Percentiles rank a stretch among this genome's conserved stretches.
Evolutionary conservation across 1,284 basidiomycete genomes (phyloP).

Genomic region (Farysia itapuensis): DNA sequence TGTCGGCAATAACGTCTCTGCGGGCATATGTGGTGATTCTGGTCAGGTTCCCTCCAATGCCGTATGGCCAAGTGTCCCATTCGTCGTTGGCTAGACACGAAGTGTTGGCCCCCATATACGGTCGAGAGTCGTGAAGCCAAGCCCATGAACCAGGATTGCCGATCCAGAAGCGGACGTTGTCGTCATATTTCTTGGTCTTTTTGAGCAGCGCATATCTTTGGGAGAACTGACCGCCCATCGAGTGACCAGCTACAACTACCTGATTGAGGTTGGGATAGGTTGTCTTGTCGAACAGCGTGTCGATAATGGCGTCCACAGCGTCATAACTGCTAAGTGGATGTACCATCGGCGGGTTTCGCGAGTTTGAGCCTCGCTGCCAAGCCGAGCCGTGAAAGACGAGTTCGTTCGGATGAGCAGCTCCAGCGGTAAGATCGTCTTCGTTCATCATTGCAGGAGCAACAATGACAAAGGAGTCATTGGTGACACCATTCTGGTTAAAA

Average conservation of each 20-base stretch:
- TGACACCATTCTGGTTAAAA: slow-evolving; percentile 8
- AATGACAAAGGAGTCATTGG: slow-evolving; percentile 28
- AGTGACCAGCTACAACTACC: slow-evolving; percentile 53
- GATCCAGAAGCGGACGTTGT: slow-evolving; percentile 49
- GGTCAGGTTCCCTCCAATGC: slow-evolving; percentile 43
- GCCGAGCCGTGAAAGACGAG: slow-evolving; percentile 23
- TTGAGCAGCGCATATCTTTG: slow-evolving; percentile 48
- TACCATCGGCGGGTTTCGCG: slow-evolving; percentile 32
- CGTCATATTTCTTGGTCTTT: slow-evolving; percentile 31
- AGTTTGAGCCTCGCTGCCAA: slow-evolving; percentile 45
- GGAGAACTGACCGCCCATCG: slow-evolving; percentile 47
- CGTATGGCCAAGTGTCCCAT: slow-evolving; percentile 54
- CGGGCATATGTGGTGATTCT: slow-evolving; percentile 22
- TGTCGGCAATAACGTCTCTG: slow-evolving; percentile 22
- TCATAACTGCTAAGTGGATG: slow-evolving; percentile 38
- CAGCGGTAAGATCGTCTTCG: slow-evolving; percentile 27
- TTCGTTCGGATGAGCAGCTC: slow-evolving; percentile 26
- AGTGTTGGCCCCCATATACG: slow-evolving; percentile 19
- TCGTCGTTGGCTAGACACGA: slow-evolving; percentile 17
- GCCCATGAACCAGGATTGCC: slow-evolving; percentile 48
- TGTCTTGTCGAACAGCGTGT: slow-evolving; percentile 34
- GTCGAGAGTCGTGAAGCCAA: slow-evolving; percentile 46
- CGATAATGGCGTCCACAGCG: slow-evolving; percentile 39
- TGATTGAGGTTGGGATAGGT: slow-evolving; percentile 49
- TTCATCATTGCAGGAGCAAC: slow-evolving; percentile 26